Conservation (phyloP, 2,329 filamentous ascomycete genomes). For the Fusarium veterinarium region DNA sequence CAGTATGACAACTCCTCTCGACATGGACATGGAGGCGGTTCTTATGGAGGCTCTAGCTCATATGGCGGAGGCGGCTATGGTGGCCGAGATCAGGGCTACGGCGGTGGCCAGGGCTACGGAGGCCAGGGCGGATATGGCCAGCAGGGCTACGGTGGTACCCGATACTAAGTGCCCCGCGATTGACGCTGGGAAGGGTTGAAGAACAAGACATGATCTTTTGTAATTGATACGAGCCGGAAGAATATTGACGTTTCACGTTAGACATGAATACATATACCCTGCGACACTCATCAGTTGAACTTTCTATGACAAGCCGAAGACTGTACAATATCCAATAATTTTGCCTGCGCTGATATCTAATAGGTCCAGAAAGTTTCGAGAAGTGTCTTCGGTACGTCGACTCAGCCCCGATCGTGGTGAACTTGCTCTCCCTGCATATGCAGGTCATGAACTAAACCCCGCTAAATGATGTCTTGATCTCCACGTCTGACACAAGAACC, state of each 20-base stretch:
- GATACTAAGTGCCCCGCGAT: not conserved
- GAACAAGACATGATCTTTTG: not conserved
- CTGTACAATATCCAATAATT: not conserved
- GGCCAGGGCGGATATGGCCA: not conserved
- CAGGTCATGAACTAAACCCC: not conserved
- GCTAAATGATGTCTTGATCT: not conserved
- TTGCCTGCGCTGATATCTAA: not conserved
- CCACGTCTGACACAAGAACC: not conserved
- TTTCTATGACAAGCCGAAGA: no score
- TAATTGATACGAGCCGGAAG: not conserved
- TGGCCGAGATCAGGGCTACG: constrained; percentile 2
- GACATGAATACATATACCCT: not conserved
- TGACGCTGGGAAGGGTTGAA: not conserved
- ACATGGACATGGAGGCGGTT: not conserved
- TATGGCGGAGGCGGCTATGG: constrained; percentile 4
- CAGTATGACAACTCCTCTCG: constrained; percentile 17
- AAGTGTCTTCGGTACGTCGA: no score
- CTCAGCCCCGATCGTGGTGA: not conserved
- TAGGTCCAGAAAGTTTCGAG: fast-evolving
- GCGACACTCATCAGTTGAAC: not conserved
- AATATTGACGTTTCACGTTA: not conserved
- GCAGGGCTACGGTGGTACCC: not conserved
- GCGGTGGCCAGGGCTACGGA: not conserved
- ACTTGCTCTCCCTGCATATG: not conserved
- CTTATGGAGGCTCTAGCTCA: not conserved